Evolutionary conservation across 345 rosid genomes (phyloP).

Genomic region (Punica granatum): DNA sequence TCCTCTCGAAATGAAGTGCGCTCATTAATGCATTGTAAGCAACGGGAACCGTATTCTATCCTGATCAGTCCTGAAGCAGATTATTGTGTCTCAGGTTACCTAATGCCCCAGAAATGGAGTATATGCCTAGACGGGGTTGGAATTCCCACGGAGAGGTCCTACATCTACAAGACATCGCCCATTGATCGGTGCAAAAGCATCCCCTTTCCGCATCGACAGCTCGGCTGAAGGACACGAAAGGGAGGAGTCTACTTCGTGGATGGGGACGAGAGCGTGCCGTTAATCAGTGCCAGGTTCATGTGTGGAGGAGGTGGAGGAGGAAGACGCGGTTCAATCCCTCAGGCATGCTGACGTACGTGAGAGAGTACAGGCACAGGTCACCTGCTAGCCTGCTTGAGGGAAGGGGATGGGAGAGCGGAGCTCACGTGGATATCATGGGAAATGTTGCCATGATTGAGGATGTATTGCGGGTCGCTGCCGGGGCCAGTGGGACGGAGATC

Average conservation of each 20-base stretch:
- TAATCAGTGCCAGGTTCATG: conserved; percentile 65
- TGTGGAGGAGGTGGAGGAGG: conserved; percentile 69
- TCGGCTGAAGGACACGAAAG: conserved; percentile 30
- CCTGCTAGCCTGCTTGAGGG: conserved; percentile 48
- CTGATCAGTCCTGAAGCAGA: background rate
- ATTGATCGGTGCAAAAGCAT: conserved; percentile 45
- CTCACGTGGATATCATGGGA: conserved; percentile 67
- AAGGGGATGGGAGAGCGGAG: conserved; percentile 49
- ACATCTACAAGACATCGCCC: conserved; percentile 45
- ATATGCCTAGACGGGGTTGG: conserved; percentile 62
- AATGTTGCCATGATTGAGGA: conserved; percentile 61
- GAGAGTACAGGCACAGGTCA: conserved; percentile 56
- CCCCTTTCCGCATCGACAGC: conserved; percentile 54
- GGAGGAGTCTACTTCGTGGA: conserved; percentile 41
- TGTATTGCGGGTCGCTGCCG: conserved; percentile 48
- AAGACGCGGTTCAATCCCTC: conserved; percentile 67
- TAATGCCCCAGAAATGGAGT: conserved; percentile 65
- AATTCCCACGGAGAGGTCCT: conserved; percentile 62
- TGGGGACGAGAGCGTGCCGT: conserved; percentile 60
- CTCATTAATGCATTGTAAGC: background rate
- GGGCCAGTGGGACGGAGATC: conserved; percentile 45
- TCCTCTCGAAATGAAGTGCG: conserved; percentile 63
- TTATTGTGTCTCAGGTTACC: conserved; percentile 42
- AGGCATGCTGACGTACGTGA: conserved; percentile 28
- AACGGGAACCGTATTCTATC: background rate